A percentile compares a stretch with the other conserved stretches of the same genome.
phyloP scores from a whole-genome alignment of 345 rosid genomes.

The Hibiscus syriacus region DNA sequence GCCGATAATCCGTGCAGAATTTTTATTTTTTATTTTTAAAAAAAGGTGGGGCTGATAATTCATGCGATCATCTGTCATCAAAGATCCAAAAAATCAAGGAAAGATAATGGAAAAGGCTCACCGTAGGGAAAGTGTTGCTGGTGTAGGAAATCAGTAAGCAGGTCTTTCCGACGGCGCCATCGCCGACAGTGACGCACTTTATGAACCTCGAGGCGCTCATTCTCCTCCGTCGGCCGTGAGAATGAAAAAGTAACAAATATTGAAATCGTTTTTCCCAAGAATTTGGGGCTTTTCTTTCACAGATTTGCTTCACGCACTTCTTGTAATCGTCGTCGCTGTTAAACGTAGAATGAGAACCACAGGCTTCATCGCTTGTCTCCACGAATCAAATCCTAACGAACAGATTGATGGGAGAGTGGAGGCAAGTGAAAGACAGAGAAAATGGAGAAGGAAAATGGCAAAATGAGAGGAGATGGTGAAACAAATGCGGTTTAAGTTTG shows the following conservation, averaged over 20 bases:
- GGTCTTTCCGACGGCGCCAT: conserved; percentile 92
- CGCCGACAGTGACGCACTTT: conserved; percentile 97
- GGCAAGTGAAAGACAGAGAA: neutral
- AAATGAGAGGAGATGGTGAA: neutral
- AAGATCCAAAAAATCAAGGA: neutral
- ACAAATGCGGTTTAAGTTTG: conserved; percentile 15
- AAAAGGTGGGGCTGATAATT: neutral
- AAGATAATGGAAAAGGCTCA: conserved; percentile 6
- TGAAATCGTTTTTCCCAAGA: neutral
- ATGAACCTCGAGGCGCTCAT: conserved; percentile 46
- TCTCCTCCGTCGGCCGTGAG: neutral
- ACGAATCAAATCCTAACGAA: neutral
- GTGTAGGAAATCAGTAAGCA: conserved; percentile 92
- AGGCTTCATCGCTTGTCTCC: neutral
- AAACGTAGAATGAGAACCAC: neutral
- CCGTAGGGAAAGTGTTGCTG: conserved; percentile 94
- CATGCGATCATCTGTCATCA: neutral
- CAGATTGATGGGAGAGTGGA: neutral
- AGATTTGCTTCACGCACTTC: neutral
- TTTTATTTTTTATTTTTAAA: too few species aligned
- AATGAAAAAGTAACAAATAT: neutral
- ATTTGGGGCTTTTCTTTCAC: neutral
- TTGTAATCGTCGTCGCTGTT: neutral
- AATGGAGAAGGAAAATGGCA: neutral
- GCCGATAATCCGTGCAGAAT: neutral